Base-by-base conservation (phyloP, 2,329 filamentous ascomycete species). In the Neofusicoccum parvum region DNA sequence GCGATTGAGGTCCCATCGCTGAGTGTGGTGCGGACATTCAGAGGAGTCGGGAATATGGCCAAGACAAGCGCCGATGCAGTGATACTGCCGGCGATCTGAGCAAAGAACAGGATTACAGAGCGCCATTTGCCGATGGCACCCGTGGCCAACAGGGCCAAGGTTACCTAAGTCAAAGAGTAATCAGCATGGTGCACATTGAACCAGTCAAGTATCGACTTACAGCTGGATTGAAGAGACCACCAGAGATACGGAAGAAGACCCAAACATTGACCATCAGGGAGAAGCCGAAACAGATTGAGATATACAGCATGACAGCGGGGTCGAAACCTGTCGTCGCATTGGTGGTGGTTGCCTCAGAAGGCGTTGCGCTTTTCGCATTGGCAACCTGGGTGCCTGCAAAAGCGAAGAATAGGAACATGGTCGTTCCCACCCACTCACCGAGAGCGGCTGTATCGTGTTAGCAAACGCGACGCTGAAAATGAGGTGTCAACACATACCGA, bases 291-390 rank as follows among this genome's bases (percentile, higher is more conserved):
- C 72, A 74, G 23, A 79, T 76, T 53, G 74, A 78, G 10, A 79
- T 67, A 54, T 76, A 80, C 17, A 79, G 72, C 41, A 78, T 73
- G 3, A 80, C 80, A 3, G 74, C 71, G 14, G 80, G 74, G n/a
- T 80, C 78, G 68, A 82, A 82, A 9, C 80, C 80, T 0, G 80
- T 81, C 1, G 75, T 71, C 11, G 75, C 80, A 62, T 79, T 78
- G 0, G 81, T 80, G 0, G 81, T 83, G 1, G 81, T 81, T 36
- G 20, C 76, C 74, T 50, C 69, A 68, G 48, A 68, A 63, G 1
- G 66, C 51, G 66, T 66, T 78, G 66, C 7, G n/a, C 54, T 80
- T 75, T 36, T 73, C 74, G 62, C 78, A 72, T 83, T 84, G 67
- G 81, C 78, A 23, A 86, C 77, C 72, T 87, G 83, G 12, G 74